A percentile compares a stretch with the other conserved stretches of the same genome.
Conservation (phyloP, 176 grass and related monocot species). For the Carex littledalei region DNA sequence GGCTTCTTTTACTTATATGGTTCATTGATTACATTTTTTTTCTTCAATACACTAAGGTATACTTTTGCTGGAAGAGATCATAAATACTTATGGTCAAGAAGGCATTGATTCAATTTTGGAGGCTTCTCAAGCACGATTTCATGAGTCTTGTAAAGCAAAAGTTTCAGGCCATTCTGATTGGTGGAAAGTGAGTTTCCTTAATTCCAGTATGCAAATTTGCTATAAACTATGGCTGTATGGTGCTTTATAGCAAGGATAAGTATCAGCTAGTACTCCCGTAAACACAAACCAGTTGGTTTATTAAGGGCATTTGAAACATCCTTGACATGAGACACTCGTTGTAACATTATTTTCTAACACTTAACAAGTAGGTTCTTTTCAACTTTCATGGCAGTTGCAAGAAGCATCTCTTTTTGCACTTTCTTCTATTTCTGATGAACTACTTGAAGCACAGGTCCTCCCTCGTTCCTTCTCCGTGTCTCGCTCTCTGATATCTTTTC, state of each 20-base stretch:
- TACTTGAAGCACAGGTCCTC: slow-evolving; percentile 71
- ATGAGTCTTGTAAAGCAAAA: slow-evolving; percentile 70
- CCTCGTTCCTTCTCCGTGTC: neutral
- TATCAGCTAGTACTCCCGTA: neutral
- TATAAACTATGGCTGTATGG: neutral
- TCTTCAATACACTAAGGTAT: slow-evolving; percentile 38
- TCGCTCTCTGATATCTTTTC: neutral
- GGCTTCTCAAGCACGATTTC: slow-evolving; percentile 50
- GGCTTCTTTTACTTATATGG: neutral
- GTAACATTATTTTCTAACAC: neutral
- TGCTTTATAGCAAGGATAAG: neutral
- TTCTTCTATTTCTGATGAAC: slow-evolving; percentile 81
- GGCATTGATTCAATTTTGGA: slow-evolving; percentile 68
- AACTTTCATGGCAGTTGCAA: slow-evolving; percentile 55
- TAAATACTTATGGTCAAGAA: slow-evolving; percentile 62
- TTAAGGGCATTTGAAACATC: neutral
- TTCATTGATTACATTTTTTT: neutral
- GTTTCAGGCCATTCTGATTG: slow-evolving; percentile 69
- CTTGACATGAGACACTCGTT: neutral
- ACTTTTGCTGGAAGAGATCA: slow-evolving; percentile 88
- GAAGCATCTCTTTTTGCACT: slow-evolving; percentile 91
- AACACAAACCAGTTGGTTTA: neutral
- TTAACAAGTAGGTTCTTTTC: slow-evolving; percentile 14
- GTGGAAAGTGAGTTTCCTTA: slow-evolving; percentile 73
- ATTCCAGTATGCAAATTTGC: neutral